Evolutionary conservation across 176 grass and related monocot genomes (phyloP).

Genomic region (Bolboschoenus planiculmis): DNA sequence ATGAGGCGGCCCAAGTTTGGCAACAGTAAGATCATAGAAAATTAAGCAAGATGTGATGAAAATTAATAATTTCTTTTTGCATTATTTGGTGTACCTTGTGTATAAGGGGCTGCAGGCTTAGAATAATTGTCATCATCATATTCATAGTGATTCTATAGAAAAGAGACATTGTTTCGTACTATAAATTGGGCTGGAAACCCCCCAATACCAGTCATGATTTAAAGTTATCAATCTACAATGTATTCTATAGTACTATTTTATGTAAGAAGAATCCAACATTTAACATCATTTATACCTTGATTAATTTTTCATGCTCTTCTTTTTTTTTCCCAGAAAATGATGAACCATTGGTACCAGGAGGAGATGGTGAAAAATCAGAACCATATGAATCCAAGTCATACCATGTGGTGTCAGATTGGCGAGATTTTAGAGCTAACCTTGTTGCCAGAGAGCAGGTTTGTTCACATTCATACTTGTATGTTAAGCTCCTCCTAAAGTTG

Average conservation of each 20-base stretch:
- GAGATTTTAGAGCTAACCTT: constrained; percentile 89
- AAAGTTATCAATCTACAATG: not conserved
- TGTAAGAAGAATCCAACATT: not conserved
- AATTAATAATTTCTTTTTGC: not conserved
- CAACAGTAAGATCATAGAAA: not conserved
- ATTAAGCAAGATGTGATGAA: not conserved
- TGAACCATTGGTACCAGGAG: constrained; percentile 54
- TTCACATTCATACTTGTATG: not conserved
- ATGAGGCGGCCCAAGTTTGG: not conserved
- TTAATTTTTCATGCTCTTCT: constrained; percentile 9
- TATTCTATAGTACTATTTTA: not conserved
- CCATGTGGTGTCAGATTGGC: constrained; percentile 61
- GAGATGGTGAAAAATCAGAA: constrained; percentile 47
- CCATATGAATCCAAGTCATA: constrained; percentile 31
- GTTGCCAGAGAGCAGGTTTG: constrained; percentile 59
- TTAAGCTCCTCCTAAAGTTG: not conserved
- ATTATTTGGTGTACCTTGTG: not conserved
- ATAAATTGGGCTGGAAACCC: not conserved
- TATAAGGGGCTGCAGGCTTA: not conserved
- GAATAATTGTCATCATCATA: not conserved
- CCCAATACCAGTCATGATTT: not conserved
- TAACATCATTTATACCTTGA: not conserved
- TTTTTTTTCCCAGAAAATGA: constrained; percentile 43
- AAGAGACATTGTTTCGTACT: not conserved
- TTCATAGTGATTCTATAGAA: not conserved